phyloP scores from a whole-genome alignment of 495 filamentous ascomycete genomes.

The Hyaloscypha bicolor region DNA sequence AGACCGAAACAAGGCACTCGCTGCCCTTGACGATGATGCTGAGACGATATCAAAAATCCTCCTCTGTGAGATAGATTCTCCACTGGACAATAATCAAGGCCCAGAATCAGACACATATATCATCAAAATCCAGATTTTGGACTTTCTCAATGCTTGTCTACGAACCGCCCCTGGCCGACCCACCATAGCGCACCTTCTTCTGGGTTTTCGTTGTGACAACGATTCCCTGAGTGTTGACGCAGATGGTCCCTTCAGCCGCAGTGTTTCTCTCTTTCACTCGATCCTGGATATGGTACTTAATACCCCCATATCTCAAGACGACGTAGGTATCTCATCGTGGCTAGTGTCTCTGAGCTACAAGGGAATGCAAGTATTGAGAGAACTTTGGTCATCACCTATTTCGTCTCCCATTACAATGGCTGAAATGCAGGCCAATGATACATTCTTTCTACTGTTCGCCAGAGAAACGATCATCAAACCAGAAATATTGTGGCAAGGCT shows the following conservation, averaged over 20 bases:
- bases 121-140: constrained; percentile 77
- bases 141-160: constrained; percentile 80
- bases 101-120: constrained; percentile 65
- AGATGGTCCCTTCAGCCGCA: constrained; percentile 63
- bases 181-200: constrained; percentile 84
- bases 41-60: constrained; percentile 70
- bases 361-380: constrained; percentile 73
- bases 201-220: constrained; percentile 79
- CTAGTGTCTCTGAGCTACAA: constrained; percentile 70
- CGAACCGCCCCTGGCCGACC: constrained; percentile 68
- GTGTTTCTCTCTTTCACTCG: constrained; percentile 79
- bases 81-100: constrained; percentile 65
- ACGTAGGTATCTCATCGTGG: constrained; percentile 65
- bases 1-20: constrained; percentile 76
- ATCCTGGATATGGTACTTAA: constrained; percentile 67
- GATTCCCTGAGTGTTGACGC: constrained; percentile 64
- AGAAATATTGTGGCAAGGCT: constrained; percentile 69
- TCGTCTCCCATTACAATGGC: constrained; percentile 71
- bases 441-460: constrained; percentile 70
- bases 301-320: constrained; percentile 61
- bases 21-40: constrained; percentile 72
- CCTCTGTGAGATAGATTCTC: constrained; percentile 61
- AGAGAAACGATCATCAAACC: constrained; percentile 64
- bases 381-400: constrained; percentile 84
- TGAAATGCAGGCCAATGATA: constrained; percentile 75